Base-by-base conservation (phyloP, 768 basidiomycete genomes). In the Coprinellus micaceus region DNA sequence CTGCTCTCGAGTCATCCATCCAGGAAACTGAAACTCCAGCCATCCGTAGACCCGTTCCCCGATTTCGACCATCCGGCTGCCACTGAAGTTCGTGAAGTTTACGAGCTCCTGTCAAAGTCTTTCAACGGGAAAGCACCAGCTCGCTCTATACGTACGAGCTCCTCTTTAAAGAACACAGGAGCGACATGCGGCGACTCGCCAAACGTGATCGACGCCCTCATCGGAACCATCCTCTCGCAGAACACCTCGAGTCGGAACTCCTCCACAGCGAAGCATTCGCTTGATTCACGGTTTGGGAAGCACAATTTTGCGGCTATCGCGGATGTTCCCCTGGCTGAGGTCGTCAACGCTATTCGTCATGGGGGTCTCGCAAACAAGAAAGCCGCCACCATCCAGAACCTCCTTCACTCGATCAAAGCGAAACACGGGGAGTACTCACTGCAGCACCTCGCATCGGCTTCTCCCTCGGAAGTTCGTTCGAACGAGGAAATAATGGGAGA, bases 321-420 rank as follows among this genome's bases (percentile, higher is more conserved):
- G 0, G 49, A 55, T 2, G 81, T 82, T 7, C 70, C 76, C 19
- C 66, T 64, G 21, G 66, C 66, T 6, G 69, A 65, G n/a, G 70
- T 85, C 19, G 77, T 75, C 1, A 76, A 79, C 1, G 74, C 82
- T 0, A 79, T 86, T 54, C 71, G 75, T 33, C 72, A 70, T 2
- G 83, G 83, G 9, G 84, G 83, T 21, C 73, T 85, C 4, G 83
- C 83, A 39, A 83, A 81, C 62, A 81, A 80, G 64, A 85, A 85
- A 60, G 81, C 82, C 1, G 75, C 67, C 19, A 77, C 72, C 24
- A 84, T 85, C 33, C 82, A 85, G 61, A 71, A 71, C 2, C 66
- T 83, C 0, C 67, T 84, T 21, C 30, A 55, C 1, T 69, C 74
- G 0, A 69, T 85, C 30, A 73, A 77, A 60, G 68, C 63, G 53